Percentiles rank a stretch among this genome's conserved stretches.
phyloP scores from a whole-genome alignment of 2,329 filamentous ascomycete genomes.

The Aspergillus oerlinghausenensis region DNA sequence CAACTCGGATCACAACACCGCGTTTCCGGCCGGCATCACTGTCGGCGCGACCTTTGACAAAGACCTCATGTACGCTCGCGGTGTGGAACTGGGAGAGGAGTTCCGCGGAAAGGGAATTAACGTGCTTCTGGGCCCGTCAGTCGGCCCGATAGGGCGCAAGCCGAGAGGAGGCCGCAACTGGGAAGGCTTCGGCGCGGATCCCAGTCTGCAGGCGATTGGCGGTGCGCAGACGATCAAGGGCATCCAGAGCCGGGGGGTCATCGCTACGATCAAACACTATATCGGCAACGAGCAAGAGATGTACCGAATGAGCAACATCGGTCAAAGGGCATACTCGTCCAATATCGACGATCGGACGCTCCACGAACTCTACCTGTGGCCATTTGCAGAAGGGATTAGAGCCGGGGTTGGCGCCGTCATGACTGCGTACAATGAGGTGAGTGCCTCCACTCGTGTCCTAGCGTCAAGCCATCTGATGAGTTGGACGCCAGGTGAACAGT shows the following conservation, averaged over 20 bases:
- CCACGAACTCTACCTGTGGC: slow-evolving; percentile 45
- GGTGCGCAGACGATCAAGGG: slow-evolving; percentile 52
- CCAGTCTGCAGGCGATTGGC: slow-evolving; percentile 56
- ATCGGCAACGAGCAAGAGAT: slow-evolving; percentile 48
- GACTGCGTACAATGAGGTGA: slow-evolving; percentile 41
- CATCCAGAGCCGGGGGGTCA: slow-evolving; percentile 54
- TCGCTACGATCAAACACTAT: slow-evolving; percentile 55
- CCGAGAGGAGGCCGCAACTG: slow-evolving; percentile 69
- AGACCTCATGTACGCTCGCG: slow-evolving; percentile 63
- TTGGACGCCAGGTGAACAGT: slow-evolving; percentile 52
- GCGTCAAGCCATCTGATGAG: background rate
- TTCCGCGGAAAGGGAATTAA: slow-evolving; percentile 70
- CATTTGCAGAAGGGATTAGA: slow-evolving; percentile 47
- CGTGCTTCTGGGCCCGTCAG: slow-evolving; percentile 64
- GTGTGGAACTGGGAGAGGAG: slow-evolving; percentile 64
- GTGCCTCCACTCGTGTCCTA: background rate
- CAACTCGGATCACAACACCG: slow-evolving; percentile 69
- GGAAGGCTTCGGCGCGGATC: slow-evolving; percentile 70
- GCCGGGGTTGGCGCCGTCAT: slow-evolving; percentile 46
- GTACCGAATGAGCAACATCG: slow-evolving; percentile 46
- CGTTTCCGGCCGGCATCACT: slow-evolving; percentile 75
- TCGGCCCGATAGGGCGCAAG: slow-evolving; percentile 68
- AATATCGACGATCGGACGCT: slow-evolving; percentile 50
- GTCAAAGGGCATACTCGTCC: slow-evolving; percentile 39
- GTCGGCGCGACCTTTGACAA: slow-evolving; percentile 72